phyloP scores from a whole-genome alignment of 2,329 filamentous ascomycete genomes.

The Xylaria sp. region DNA sequence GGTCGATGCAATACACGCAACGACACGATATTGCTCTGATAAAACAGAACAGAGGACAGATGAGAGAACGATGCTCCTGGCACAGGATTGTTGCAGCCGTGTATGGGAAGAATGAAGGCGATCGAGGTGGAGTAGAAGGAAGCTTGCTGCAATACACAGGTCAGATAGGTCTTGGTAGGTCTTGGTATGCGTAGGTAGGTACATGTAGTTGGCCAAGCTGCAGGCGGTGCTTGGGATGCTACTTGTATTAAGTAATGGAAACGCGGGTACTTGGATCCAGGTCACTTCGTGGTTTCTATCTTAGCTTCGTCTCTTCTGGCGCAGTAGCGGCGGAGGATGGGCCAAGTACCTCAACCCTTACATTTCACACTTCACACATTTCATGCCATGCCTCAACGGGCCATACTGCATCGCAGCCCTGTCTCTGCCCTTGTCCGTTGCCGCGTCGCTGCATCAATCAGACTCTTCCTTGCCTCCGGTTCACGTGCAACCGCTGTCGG shows the following conservation, averaged over 20 bases:
- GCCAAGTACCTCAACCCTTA: not conserved
- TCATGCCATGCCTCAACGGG: too few species aligned
- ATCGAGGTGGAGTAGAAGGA: not conserved
- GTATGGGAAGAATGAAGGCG: not conserved
- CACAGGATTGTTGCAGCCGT: not conserved
- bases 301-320: not conserved
- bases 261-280: not conserved
- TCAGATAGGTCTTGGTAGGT: not conserved
- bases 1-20: slow-evolving; percentile 10
- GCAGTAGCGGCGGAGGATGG: not conserved
- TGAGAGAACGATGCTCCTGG: not conserved
- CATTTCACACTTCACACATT: not conserved
- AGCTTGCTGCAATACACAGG: not conserved
- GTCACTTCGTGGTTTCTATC: not conserved
- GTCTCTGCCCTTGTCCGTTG: not conserved
- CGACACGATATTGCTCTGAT: slow-evolving; percentile 5
- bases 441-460: not conserved
- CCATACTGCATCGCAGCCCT: not conserved
- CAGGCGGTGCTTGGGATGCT: not conserved
- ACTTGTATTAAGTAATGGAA: not conserved
- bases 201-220: not conserved
- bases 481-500: not conserved
- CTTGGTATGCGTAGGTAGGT: too few species aligned
- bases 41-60: not conserved
- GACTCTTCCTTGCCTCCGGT: not conserved